These are phyloP conservation scores for Xylaria sp. DNA, from an alignment of 2,329 filamentous ascomycete species.

Conservation along the genomic window DNA sequence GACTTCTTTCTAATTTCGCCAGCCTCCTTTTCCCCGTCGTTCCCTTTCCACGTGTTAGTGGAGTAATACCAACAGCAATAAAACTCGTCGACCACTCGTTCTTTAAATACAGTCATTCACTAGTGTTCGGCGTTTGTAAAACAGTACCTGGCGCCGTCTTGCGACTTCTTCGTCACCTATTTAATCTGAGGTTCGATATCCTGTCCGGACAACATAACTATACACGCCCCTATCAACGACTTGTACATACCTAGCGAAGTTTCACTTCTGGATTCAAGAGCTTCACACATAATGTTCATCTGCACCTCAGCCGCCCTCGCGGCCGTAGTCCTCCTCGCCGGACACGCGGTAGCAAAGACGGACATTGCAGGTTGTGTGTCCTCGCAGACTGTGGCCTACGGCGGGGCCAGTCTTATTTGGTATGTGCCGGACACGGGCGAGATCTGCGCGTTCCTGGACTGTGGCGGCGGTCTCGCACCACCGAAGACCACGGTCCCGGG, in stretches of 20 bases:
- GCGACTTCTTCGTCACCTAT: neutral
- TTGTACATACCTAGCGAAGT: neutral
- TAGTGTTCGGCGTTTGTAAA: neutral
- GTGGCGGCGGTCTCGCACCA: slow-evolving; percentile 73
- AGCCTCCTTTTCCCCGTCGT: slow-evolving; percentile 3
- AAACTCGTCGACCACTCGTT: slow-evolving; percentile 4
- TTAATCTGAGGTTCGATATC: neutral
- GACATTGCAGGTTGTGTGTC: slow-evolving; percentile 60
- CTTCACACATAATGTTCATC: slow-evolving; percentile 26
- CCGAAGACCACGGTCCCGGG: slow-evolving; percentile 72
- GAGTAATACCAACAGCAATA: neutral
- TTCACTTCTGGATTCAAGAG: slow-evolving; percentile 19
- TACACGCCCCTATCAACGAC: neutral
- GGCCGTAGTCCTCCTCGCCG: slow-evolving; percentile 43
- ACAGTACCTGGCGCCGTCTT: neutral
- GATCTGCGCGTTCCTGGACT: slow-evolving; percentile 73
- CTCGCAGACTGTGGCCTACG: slow-evolving; percentile 51
- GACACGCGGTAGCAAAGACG: slow-evolving; percentile 56
- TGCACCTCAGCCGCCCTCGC: slow-evolving; percentile 28
- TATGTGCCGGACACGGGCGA: slow-evolving; percentile 73
- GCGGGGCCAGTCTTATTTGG: slow-evolving; percentile 62
- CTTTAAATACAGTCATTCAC: slow-evolving; percentile 11
- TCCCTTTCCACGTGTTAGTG: neutral
- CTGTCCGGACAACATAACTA: neutral
- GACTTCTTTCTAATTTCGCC: neutral